phyloP scores from a whole-genome alignment of 306 rosid species.

The Hylodesmum podocarpum region DNA sequence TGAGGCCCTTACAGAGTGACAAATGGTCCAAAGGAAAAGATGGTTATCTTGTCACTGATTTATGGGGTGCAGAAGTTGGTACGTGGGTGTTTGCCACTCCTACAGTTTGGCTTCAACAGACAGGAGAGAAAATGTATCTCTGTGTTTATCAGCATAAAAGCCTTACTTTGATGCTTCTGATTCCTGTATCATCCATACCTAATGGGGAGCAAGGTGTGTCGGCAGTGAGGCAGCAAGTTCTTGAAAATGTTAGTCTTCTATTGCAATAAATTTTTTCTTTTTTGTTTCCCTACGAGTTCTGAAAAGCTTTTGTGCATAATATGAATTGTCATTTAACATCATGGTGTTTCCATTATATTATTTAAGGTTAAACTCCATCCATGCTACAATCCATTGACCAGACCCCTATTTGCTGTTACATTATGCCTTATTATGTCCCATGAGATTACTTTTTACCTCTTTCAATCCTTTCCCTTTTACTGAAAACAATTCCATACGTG shows the following conservation, averaged over 20 bases:
- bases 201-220: slow-evolving; percentile 86
- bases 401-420: slow-evolving; percentile 1
- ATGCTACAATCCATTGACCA: slow-evolving; percentile 1
- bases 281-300: slow-evolving; percentile 12
- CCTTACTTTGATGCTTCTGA: slow-evolving; percentile 77
- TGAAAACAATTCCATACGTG: not conserved
- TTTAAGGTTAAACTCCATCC: slow-evolving; percentile 18
- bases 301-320: not conserved
- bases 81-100: slow-evolving; percentile 61
- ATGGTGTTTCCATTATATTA: not conserved
- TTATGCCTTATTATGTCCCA: not conserved
- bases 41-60: slow-evolving; percentile 88
- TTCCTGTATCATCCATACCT: slow-evolving; percentile 71
- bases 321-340: slow-evolving; percentile 14
- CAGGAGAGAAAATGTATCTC: slow-evolving; percentile 82
- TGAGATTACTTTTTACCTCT: not conserved
- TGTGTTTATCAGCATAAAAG: slow-evolving; percentile 82
- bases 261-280: slow-evolving; percentile 15
- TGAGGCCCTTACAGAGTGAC: slow-evolving; percentile 72
- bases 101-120: slow-evolving; percentile 71
- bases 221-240: slow-evolving; percentile 66
- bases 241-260: slow-evolving; percentile 77
- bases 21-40: slow-evolving; percentile 96
- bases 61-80: slow-evolving; percentile 88
- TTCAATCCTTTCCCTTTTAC: not conserved